Percentiles rank a stretch among this genome's conserved stretches.
These are phyloP conservation scores for Zoysia matrella DNA, from an alignment of 202 grass and related monocot species.

Conservation along the genomic window DNA sequence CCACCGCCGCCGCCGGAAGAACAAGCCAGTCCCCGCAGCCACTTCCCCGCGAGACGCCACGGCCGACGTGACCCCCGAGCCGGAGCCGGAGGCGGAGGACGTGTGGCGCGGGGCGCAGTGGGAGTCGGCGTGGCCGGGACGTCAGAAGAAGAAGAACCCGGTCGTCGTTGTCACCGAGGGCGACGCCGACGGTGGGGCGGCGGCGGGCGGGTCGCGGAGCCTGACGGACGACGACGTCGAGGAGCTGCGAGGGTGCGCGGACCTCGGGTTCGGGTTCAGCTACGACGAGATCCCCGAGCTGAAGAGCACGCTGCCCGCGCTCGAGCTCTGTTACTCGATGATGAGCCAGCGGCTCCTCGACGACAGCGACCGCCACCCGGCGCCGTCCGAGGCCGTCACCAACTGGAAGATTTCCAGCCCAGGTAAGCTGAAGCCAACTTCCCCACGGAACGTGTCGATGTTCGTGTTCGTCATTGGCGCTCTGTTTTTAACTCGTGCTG, in stretches of 20 bases:
- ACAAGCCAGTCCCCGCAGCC: too few relatives aligned
- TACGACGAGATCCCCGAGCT: constrained; percentile 80
- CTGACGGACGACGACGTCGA: constrained; percentile 72
- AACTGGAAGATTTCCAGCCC: constrained; percentile 83
- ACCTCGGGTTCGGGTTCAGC: constrained; percentile 73
- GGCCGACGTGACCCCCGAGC: too few relatives aligned
- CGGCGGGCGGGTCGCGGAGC: constrained; percentile 49
- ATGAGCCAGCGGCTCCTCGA: constrained; percentile 58
- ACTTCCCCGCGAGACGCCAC: too few relatives aligned
- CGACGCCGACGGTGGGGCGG: background rate
- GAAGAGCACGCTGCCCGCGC: constrained; percentile 57
- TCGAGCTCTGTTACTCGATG: constrained; percentile 81
- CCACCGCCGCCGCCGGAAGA: background rate
- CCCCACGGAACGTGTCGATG: too few relatives aligned
- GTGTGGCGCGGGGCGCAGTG: too few relatives aligned
- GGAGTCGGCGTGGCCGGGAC: too few relatives aligned
- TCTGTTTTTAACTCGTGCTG: too few relatives aligned
- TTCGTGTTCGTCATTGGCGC: too few relatives aligned
- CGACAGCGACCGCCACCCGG: background rate
- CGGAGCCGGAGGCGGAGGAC: too few relatives aligned
- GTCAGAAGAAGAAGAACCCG: too few relatives aligned
- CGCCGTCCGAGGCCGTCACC: constrained; percentile 23
- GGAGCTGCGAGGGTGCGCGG: constrained; percentile 76
- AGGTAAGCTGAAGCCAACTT: constrained; percentile 37
- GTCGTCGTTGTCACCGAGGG: background rate